Conservation (phyloP, 1,284 basidiomycete species). For the Fistulinella cinereoalba region DNA sequence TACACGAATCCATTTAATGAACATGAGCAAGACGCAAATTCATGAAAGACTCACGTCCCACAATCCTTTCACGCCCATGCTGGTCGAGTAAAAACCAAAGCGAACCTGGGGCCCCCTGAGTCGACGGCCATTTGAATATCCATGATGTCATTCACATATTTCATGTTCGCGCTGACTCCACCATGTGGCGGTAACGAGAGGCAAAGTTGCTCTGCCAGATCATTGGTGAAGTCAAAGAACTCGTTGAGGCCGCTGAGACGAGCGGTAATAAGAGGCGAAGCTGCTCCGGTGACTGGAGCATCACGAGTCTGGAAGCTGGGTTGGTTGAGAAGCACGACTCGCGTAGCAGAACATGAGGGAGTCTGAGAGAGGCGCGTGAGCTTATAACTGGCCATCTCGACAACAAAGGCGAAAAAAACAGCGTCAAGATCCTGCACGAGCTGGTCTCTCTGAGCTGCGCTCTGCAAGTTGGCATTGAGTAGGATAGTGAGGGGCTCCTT, state of each 20-base stretch:
- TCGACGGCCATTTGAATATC: too few species aligned
- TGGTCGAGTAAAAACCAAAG: too few species aligned
- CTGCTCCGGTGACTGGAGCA: slow-evolving; percentile 57
- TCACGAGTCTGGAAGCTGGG: slow-evolving; percentile 82
- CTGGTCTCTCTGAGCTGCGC: slow-evolving; percentile 72
- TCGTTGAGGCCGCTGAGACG: slow-evolving; percentile 85
- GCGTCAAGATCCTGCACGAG: slow-evolving; percentile 85
- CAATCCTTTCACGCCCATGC: too few species aligned
- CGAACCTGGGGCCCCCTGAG: too few species aligned
- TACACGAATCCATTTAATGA: too few species aligned
- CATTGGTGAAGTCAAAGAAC: slow-evolving; percentile 87
- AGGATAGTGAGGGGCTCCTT: slow-evolving; percentile 86
- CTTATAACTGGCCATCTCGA: slow-evolving; percentile 88
- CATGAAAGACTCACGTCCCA: too few species aligned
- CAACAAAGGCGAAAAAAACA: slow-evolving; percentile 90
- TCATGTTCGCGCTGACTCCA: too few species aligned
- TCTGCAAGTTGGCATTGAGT: slow-evolving; percentile 71
- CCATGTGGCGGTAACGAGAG: too few species aligned
- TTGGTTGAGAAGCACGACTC: slow-evolving; percentile 78
- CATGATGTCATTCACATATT: too few species aligned
- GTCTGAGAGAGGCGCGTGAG: slow-evolving; percentile 58
- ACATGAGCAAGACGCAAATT: too few species aligned
- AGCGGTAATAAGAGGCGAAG: slow-evolving; percentile 69
- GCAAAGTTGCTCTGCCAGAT: too few species aligned
- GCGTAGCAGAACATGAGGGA: slow-evolving; percentile 49